phyloP scores from a whole-genome alignment of 371 early-diverging fungal genomes.

The Funneliformis caledonium region DNA sequence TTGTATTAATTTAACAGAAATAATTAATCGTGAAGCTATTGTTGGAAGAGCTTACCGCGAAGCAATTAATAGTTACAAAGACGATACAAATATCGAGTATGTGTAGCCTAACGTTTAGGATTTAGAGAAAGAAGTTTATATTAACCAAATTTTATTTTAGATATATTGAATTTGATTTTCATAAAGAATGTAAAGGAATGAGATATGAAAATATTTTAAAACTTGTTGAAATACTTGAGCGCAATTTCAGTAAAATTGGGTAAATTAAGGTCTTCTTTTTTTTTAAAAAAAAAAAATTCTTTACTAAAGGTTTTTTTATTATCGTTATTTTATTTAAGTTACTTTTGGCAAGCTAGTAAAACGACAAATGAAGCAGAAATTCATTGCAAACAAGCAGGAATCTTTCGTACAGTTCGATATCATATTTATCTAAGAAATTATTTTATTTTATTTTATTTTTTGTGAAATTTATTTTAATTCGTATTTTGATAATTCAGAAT shows the following conservation, averaged over 20 bases:
- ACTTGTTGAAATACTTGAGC: constrained; percentile 66
- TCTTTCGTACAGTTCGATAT: constrained; percentile 78
- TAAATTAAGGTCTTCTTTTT: constrained; percentile 40
- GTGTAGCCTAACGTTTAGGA: constrained; percentile 16
- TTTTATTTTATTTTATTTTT: background rate
- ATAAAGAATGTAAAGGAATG: constrained; percentile 92
- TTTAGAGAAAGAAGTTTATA: constrained; percentile 40
- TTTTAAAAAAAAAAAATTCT: background rate
- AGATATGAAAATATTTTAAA: constrained; percentile 72
- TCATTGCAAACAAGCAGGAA: constrained; percentile 67
- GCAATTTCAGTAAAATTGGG: constrained; percentile 45
- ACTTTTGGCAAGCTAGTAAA: constrained; percentile 34
- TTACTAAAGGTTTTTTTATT: background rate
- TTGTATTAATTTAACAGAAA: constrained; percentile 89
- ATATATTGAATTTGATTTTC: constrained; percentile 97
- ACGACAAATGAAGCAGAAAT: background rate
- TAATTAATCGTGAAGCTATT: constrained; percentile 84
- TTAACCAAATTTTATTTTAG: constrained; percentile 50
- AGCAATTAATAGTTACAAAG: constrained; percentile 7
- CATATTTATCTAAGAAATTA: background rate
- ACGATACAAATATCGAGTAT: background rate
- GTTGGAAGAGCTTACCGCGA: constrained; percentile 72
- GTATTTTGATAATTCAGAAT: constrained; percentile 56
- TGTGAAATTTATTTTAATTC: background rate
- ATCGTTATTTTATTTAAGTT: constrained; percentile 3